A percentile compares a stretch with the other conserved stretches of the same genome.
Evolutionary conservation across 306 rosid genomes (phyloP).

Genomic region (Cicer pinnatifidum): DNA sequence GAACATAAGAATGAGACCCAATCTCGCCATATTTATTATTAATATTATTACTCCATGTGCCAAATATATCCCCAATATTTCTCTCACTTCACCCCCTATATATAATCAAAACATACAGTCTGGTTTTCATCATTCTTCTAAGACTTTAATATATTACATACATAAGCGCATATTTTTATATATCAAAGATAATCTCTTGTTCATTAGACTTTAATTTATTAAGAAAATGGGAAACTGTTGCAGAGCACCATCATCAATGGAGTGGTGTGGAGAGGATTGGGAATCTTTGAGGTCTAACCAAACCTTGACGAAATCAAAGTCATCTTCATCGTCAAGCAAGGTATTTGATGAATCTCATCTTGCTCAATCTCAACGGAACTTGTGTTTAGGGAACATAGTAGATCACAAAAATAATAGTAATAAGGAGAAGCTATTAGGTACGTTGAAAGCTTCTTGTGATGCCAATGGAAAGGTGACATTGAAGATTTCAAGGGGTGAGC

Average conservation of each 20-base stretch:
- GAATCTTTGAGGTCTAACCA: conserved; percentile 17
- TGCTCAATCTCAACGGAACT: background rate
- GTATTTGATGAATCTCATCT: conserved; percentile 31
- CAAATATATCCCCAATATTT: too few relatives aligned
- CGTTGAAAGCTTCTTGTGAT: conserved; percentile 26
- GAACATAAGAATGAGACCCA: too few relatives aligned
- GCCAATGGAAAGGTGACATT: conserved; percentile 54
- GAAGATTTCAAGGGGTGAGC: conserved; percentile 62
- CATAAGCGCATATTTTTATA: background rate
- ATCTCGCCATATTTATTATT: too few relatives aligned
- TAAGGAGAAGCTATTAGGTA: conserved; percentile 43
- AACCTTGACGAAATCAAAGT: background rate
- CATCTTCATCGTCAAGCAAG: conserved; percentile 10
- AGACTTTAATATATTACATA: background rate
- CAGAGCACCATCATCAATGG: conserved; percentile 19
- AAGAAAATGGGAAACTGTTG: conserved; percentile 60
- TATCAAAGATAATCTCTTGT: too few relatives aligned
- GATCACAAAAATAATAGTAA: background rate
- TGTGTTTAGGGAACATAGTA: background rate
- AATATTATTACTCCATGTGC: too few relatives aligned
- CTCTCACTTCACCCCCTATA: background rate
- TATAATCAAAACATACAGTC: background rate
- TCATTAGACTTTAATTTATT: background rate
- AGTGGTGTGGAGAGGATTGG: conserved; percentile 62
- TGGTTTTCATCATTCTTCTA: background rate